Conservation (phyloP, 2,329 filamentous ascomycete genomes). For the Sodiomyces alkalinus region DNA sequence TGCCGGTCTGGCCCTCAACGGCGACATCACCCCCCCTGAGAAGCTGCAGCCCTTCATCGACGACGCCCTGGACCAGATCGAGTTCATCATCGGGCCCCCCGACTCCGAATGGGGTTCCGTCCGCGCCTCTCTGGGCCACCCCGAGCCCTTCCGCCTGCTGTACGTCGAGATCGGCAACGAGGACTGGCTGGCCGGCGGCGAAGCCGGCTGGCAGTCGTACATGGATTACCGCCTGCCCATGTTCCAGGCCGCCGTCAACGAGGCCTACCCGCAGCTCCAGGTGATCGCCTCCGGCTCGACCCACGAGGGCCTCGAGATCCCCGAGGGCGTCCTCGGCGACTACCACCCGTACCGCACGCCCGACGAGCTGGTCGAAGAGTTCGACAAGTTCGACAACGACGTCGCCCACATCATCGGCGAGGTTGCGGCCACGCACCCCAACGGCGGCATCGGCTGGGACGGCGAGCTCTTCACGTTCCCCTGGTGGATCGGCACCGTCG, state of each 20-base stretch:
- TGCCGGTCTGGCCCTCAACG: constrained; percentile 38
- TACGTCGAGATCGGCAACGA: constrained; percentile 57
- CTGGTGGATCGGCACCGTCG: constrained; percentile 45
- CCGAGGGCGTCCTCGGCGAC: constrained; percentile 27
- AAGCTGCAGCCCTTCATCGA: constrained; percentile 41
- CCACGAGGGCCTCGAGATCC: constrained; percentile 25
- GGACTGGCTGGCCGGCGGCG: constrained; percentile 41
- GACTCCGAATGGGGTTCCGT: constrained; percentile 39
- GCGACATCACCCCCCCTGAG: constrained; percentile 31
- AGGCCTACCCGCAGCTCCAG: constrained; percentile 39
- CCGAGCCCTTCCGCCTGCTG: constrained; percentile 42
- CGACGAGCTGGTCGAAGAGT: constrained; percentile 31
- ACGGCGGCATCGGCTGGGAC: constrained; percentile 31
- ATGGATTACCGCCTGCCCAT: constrained; percentile 40
- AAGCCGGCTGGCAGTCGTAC: constrained; percentile 29
- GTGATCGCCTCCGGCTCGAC: constrained; percentile 35
- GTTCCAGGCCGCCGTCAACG: constrained; percentile 44
- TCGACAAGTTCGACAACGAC: constrained; percentile 37
- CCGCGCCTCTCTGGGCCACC: constrained; percentile 43
- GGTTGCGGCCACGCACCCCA: constrained; percentile 34
- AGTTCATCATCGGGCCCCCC: constrained; percentile 42
- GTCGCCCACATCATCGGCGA: constrained; percentile 28
- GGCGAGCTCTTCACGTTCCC: constrained; percentile 30
- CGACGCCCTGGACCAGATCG: constrained; percentile 45
- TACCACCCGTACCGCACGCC: constrained; percentile 38